Percentiles rank a stretch among this genome's conserved stretches.
Conservation (phyloP, 768 basidiomycete species). For the Xerocomus spinulosus region DNA sequence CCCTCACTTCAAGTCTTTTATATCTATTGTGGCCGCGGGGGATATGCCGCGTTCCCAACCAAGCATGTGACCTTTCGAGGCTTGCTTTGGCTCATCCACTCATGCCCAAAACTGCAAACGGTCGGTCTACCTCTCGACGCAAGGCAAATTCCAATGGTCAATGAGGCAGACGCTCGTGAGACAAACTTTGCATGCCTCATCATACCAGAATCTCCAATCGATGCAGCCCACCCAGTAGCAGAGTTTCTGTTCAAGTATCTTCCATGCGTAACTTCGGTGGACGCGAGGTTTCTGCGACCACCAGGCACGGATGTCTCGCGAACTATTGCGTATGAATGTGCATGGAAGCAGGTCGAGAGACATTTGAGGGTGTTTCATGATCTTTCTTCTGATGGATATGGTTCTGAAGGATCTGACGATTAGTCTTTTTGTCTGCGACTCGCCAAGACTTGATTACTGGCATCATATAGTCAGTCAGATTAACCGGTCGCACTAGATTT, state of each 20-base stretch:
- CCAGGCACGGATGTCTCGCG: neutral
- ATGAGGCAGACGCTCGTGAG: neutral
- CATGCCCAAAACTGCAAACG: neutral
- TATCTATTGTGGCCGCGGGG: conserved; percentile 5
- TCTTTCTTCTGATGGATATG: neutral
- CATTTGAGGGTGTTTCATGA: neutral
- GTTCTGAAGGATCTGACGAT: neutral
- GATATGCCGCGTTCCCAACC: conserved; percentile 1
- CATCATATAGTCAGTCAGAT: too few relatives aligned
- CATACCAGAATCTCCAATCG: conserved; percentile 11
- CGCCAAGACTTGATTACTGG: too few relatives aligned
- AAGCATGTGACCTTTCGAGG: conserved; percentile 8
- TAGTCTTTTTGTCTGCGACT: too few relatives aligned
- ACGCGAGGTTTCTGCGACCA: neutral
- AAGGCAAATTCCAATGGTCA: conserved; percentile 4
- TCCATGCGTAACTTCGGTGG: conserved; percentile 1
- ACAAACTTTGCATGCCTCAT: neutral
- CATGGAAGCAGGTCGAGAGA: neutral
- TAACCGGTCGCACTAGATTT: too few relatives aligned
- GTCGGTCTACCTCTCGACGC: conserved; percentile 12
- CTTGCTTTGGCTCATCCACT: conserved; percentile 3
- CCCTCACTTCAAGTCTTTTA: conserved; percentile 3
- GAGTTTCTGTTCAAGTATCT: conserved; percentile 7
- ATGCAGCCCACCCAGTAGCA: conserved; percentile 7
- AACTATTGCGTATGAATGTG: neutral